Conservation (phyloP, 495 filamentous ascomycete species). For the Rhypophila decipiens region DNA sequence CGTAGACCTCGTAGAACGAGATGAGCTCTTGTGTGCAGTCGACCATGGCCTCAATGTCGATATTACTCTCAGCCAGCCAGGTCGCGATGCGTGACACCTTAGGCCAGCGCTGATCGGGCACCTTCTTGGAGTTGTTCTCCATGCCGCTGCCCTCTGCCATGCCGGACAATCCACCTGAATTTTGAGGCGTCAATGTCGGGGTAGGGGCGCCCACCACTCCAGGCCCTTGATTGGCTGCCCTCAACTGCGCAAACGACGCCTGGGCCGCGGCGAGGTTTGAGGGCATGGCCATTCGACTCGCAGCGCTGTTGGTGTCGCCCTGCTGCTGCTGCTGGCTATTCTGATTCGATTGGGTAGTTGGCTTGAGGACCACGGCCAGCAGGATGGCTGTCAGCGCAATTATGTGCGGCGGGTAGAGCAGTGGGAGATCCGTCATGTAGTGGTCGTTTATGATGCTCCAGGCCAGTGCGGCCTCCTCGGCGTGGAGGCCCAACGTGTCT, state of each 20-base stretch:
- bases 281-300: too few relatives aligned
- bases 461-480: slow-evolving; percentile 72
- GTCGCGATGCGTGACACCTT: slow-evolving; percentile 69
- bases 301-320: too few relatives aligned
- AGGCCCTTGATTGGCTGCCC: background rate
- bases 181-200: slow-evolving; percentile 5
- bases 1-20: slow-evolving; percentile 88
- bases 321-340: background rate
- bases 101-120: slow-evolving; percentile 33
- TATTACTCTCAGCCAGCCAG: slow-evolving; percentile 88
- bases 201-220: background rate
- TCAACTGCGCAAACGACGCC: slow-evolving; percentile 30
- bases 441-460: slow-evolving; percentile 93
- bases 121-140: slow-evolving; percentile 6
- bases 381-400: slow-evolving; percentile 89
- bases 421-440: slow-evolving; percentile 87
- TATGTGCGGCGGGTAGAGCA: slow-evolving; percentile 82
- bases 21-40: slow-evolving; percentile 95
- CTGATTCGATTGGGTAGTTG: slow-evolving; percentile 4
- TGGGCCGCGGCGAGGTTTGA: slow-evolving; percentile 33
- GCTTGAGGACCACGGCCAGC: slow-evolving; percentile 66
- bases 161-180: slow-evolving; percentile 7
- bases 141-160: slow-evolving; percentile 15
- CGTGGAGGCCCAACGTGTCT: slow-evolving; percentile 58
- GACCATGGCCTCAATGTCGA: slow-evolving; percentile 87